Percentiles rank a stretch among this genome's conserved stretches.
phyloP scores from a whole-genome alignment of 768 basidiomycete species.

The Boletus tomentosulus region DNA sequence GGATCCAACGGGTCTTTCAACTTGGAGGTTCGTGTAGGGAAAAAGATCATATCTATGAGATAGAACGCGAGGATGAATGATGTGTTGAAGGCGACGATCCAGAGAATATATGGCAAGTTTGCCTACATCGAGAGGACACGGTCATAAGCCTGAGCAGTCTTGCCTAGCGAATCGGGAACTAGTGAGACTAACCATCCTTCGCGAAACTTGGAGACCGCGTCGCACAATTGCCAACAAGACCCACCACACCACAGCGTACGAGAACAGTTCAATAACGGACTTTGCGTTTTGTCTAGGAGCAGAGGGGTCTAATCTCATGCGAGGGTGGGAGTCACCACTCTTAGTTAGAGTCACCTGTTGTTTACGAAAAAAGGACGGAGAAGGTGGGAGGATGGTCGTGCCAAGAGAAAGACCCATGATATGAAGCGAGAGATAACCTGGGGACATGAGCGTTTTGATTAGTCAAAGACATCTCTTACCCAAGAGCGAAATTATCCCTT shows the following conservation, averaged over 20 bases:
- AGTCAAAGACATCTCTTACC: constrained; percentile 39
- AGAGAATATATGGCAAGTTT: constrained; percentile 84
- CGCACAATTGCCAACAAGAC: constrained; percentile 39
- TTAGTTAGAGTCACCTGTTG: constrained; percentile 33
- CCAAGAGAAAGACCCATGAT: constrained; percentile 81
- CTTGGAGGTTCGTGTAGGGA: constrained; percentile 40
- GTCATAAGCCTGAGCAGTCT: background rate
- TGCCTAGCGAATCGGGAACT: background rate
- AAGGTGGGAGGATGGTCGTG: constrained; percentile 73
- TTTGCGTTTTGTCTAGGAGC: constrained; percentile 63
- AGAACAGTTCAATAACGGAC: constrained; percentile 69
- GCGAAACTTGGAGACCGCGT: constrained; percentile 45
- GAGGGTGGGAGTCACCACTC: background rate
- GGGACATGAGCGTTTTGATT: background rate
- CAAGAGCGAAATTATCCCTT: constrained; percentile 78
- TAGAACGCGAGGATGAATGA: constrained; percentile 81
- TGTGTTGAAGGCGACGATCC: constrained; percentile 87
- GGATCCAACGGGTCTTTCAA: constrained; percentile 22
- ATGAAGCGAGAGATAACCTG: constrained; percentile 89
- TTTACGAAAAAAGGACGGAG: constrained; percentile 65
- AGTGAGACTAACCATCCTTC: constrained; percentile 50
- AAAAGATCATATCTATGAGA: constrained; percentile 68
- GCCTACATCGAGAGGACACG: constrained; percentile 45
- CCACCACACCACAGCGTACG: constrained; percentile 84
- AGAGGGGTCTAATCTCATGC: constrained; percentile 9